Base-by-base conservation (phyloP, 495 filamentous ascomycete genomes). In the Platismatia glauca region DNA sequence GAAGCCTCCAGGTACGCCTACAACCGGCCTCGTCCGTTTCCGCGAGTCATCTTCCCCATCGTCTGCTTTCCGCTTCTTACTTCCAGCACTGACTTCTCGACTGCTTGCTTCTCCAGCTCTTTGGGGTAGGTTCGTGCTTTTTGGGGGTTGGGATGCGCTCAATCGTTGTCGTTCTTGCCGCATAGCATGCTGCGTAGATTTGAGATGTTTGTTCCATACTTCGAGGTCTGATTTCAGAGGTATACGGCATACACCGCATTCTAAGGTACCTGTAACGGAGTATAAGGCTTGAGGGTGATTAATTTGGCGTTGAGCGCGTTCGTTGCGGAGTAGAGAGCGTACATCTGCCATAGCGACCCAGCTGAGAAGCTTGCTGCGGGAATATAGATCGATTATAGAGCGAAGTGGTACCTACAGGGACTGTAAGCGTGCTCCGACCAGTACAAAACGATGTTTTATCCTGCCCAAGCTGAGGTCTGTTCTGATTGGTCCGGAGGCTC, bases 241-340 rank as follows among this genome's bases (percentile, higher is more conserved):
- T 44, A 82, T 76, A 58, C 77, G 80, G 69, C 86, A 89, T 16
- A 84, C 69, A 56, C 75, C 73, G 73, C 86, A 87, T 59, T 81
- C 69, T 9, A 89, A 75, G 61, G 79, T 83, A 44, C 85, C 83
- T 35, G 79, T 75, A 64, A 81, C 75, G 0, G 85, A 81, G 68
- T 87, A 87, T 59, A 75, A 74, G 39, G 85, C 81, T 68, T 86
- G 73, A 0, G 83, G 84, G 62, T 88, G 86, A 12, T 83, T 79
- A 64, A 90, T 86, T 68, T 87, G 84, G 65, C 90, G 86, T 55
- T 85, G 82, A 57, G 84, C 85, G 69, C 91, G 87, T 74, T 95
- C 89, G 71, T 84, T 88, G 67, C 90, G 86, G 53, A 95, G 83
- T 22, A 95, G 79, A 24, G 89, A 83, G 52, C 91, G 87, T 20